Base-by-base conservation (phyloP, 345 rosid genomes). In the Populus euphratica region DNA sequence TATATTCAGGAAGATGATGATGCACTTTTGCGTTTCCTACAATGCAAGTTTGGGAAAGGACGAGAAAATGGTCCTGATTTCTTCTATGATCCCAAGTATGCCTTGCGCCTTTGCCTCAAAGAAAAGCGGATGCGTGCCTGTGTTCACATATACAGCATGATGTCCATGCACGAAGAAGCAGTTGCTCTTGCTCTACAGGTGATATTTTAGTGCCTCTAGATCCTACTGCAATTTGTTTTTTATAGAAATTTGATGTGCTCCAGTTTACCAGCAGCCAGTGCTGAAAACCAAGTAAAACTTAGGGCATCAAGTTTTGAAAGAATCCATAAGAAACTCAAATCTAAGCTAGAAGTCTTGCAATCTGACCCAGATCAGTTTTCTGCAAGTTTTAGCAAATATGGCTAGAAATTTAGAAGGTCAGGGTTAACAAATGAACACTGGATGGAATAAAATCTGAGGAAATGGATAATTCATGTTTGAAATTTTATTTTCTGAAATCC, bases 151-250 rank as follows among this genome's bases (percentile, higher is more conserved):
- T 96, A 96, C 81, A 90, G 98, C 86, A 93, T 96, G 99, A 96
- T 96, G 99, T 88, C 94, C 80, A 96, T 93, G 98, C 95, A 93
- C 79, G 99, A 96, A 90, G 99, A 96, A 86, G 99, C 99, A 69
- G 98, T 93, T 88, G 98, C 97, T 72, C 97, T 96, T 80, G 98
- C 99, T 86, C 85, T 96, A 76, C 96, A 93, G 99, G 99, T 96
- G 68, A 83, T 59, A 38, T n/a, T 8, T 61, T 43, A 70, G 35
- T 73, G 73, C 69, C 62, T 8, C 71, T 70, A 29, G 29, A 68
- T 64, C 23, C 33, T 11, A 25, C 77, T 75, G 31, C 18, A 63
- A 62, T 47, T 72, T 62, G 33, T n/a, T 49, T 73, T 33, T 69
- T 61, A 35, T 61, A 39, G 52, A 35, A 54, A 68, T 66, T 18